phyloP scores from a whole-genome alignment of 352 stramenopile species.

The Phytophthora pluvialis region DNA sequence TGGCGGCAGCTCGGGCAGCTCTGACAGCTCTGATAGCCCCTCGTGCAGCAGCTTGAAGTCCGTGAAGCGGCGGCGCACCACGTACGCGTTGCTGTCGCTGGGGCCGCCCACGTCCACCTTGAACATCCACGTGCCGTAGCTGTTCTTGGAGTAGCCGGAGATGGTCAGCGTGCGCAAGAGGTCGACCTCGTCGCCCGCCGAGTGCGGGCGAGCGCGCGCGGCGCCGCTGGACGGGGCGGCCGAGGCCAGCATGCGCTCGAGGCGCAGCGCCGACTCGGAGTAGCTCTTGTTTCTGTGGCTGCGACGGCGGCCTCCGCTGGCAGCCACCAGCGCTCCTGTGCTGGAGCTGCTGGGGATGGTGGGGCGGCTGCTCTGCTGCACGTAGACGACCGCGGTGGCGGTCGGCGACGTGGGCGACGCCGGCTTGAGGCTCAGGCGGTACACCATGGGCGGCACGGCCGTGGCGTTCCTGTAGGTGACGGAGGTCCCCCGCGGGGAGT shows the following conservation, averaged over 20 bases:
- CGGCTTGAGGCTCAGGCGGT: slow-evolving; percentile 49
- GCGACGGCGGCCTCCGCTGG: slow-evolving; percentile 22
- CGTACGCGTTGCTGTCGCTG: slow-evolving; percentile 65
- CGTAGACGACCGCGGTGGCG: slow-evolving; percentile 24
- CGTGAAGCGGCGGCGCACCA: slow-evolving; percentile 72
- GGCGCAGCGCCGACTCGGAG: slow-evolving; percentile 57
- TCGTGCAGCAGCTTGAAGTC: slow-evolving; percentile 79
- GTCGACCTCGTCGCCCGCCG: slow-evolving; percentile 56
- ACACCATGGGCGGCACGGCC: slow-evolving; percentile 37
- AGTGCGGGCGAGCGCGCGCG: slow-evolving; percentile 54
- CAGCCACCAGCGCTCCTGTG: slow-evolving; percentile 24
- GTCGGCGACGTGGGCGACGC: slow-evolving; percentile 26
- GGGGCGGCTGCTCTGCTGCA: slow-evolving; percentile 23
- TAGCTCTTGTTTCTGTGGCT: slow-evolving; percentile 65
- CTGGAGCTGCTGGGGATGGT: slow-evolving; percentile 31
- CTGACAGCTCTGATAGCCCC: slow-evolving; percentile 46
- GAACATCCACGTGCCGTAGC: slow-evolving; percentile 77
- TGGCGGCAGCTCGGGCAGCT: slow-evolving; percentile 56
- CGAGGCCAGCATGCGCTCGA: slow-evolving; percentile 50
- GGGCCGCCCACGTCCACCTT: slow-evolving; percentile 68
- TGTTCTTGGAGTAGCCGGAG: slow-evolving; percentile 69
- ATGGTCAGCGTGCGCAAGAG: slow-evolving; percentile 58
- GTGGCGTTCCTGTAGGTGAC: slow-evolving; percentile 38
- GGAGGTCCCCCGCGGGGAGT: slow-evolving; percentile 46
- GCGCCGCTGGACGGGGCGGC: slow-evolving; percentile 25